Conservation (phyloP, 2,329 filamentous ascomycete species). For the Colletotrichum zoysiae region DNA sequence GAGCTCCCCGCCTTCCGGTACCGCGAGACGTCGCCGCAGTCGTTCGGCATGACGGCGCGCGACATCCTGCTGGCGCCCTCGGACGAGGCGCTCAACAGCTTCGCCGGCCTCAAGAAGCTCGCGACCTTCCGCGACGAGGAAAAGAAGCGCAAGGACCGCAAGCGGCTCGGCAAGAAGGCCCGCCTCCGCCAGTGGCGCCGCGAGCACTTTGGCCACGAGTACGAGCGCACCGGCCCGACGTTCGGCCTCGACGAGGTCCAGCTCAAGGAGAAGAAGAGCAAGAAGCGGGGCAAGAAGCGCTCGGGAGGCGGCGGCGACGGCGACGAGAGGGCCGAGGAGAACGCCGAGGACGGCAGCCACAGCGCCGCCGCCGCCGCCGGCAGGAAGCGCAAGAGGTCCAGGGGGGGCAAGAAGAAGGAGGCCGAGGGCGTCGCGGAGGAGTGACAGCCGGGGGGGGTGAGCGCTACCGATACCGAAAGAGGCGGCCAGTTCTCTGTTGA, state of each 20-base stretch:
- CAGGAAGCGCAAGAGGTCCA: conserved; percentile 67
- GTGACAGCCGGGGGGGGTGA: neutral
- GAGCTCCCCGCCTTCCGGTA: conserved; percentile 77
- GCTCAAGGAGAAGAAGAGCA: conserved; percentile 44
- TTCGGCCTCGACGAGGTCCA: conserved; percentile 64
- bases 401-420: conserved; percentile 56
- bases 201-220: conserved; percentile 72
- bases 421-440: conserved; percentile 44
- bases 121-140: conserved; percentile 88
- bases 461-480: too few species aligned
- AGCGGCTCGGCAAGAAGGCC: conserved; percentile 92
- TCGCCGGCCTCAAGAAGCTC: conserved; percentile 93
- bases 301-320: conserved; percentile 25
- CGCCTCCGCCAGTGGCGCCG: conserved; percentile 86
- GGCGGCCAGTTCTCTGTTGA: neutral
- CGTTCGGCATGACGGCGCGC: conserved; percentile 88
- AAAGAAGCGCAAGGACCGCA: conserved; percentile 91
- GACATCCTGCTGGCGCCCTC: conserved; percentile 92
- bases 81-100: conserved; percentile 88
- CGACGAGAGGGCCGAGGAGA: conserved; percentile 41
- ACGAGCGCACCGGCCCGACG: conserved; percentile 67
- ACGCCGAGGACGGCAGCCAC: conserved; percentile 48
- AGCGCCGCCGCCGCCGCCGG: conserved; percentile 49
- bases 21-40: conserved; percentile 90
- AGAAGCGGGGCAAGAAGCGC: conserved; percentile 41